Base-by-base conservation (phyloP, 2,329 filamentous ascomycete species). In the Fusarium metavorans region DNA sequence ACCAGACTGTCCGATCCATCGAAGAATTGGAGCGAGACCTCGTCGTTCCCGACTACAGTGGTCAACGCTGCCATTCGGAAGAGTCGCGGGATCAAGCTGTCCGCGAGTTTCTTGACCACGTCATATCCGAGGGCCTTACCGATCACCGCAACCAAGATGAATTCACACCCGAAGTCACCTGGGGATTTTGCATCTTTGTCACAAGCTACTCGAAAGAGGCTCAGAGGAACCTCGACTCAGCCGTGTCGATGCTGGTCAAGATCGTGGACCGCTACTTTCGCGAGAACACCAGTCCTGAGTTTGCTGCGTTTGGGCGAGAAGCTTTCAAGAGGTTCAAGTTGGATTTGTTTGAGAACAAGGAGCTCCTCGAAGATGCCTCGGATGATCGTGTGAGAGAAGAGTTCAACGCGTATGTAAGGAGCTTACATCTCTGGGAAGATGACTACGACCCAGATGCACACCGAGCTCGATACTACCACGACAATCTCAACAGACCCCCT, bases 381-480 rank as follows among this genome's bases (percentile, higher is more conserved):
- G 60, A 72, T 20, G 67, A 72, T 16, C 70, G 70, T 23, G 52
- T 74, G 25, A 65, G 70, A 39, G 71, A 74, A 43, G 71, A 72
- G 30, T 66, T 70, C 34, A 74, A 74, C 34, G 43, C 70, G 13
- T 30, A 67, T 30, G 39, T 68, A 34, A 35, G 70, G 16, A 41
- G n/a, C 18, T 34, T 66, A 14, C 30, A 60, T 32, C 27, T 72
- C 8, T 70, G 61, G 25, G 62, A 63, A 16, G 14, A 9, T 27
- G 54, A 58, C 14, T 13, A 43, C 18, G 13, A 39, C 23, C 59
- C 32, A 39, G 48, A 64, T 6, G 30, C 37, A 41, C 1, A 61
- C 8, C 32, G 32, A 13, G 27, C 16, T 9, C 54, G 27, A 9
- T 6, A 37, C 32, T 30, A 37, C 41, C 20, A 18, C 16, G 66